A percentile compares a stretch with the other conserved stretches of the same genome.
Conservation (phyloP, 768 basidiomycete genomes). For the Agaricus sinodeliciosus region DNA sequence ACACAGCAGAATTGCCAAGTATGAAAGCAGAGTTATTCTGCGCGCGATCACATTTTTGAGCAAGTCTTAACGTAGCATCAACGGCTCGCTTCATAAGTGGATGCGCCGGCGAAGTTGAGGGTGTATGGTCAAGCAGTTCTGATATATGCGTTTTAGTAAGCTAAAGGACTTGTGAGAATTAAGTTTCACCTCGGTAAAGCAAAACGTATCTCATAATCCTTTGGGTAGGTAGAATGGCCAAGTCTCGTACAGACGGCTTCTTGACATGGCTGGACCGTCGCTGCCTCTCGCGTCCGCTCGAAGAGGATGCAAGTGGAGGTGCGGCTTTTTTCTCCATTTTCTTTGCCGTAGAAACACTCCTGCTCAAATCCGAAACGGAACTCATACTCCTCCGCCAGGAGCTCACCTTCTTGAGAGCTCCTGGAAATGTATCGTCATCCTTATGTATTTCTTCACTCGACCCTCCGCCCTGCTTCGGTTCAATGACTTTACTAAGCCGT, state of each 20-base stretch:
- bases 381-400: slow-evolving; percentile 21
- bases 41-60: slow-evolving; percentile 52
- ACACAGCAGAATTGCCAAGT: not conserved
- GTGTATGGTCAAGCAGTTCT: slow-evolving; percentile 55
- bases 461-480: not conserved
- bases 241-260: slow-evolving; percentile 42
- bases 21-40: slow-evolving; percentile 42
- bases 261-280: slow-evolving; percentile 2
- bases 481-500: not conserved
- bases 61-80: slow-evolving; percentile 51
- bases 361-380: slow-evolving; percentile 11
- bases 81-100: slow-evolving; percentile 52
- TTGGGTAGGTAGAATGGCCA: slow-evolving; percentile 63
- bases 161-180: not conserved
- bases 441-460: slow-evolving; percentile 1
- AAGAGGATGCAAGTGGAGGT: not conserved
- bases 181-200: slow-evolving; percentile 46
- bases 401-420: slow-evolving; percentile 11
- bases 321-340: not conserved
- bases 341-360: slow-evolving; percentile 4
- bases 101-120: slow-evolving; percentile 43
- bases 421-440: not conserved
- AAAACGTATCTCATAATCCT: slow-evolving; percentile 63
- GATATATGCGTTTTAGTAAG: slow-evolving; percentile 1
- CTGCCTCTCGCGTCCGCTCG: not conserved